Evolutionary conservation across 768 basidiomycete species (phyloP).

Genomic region (Lentinula aciculospora): DNA sequence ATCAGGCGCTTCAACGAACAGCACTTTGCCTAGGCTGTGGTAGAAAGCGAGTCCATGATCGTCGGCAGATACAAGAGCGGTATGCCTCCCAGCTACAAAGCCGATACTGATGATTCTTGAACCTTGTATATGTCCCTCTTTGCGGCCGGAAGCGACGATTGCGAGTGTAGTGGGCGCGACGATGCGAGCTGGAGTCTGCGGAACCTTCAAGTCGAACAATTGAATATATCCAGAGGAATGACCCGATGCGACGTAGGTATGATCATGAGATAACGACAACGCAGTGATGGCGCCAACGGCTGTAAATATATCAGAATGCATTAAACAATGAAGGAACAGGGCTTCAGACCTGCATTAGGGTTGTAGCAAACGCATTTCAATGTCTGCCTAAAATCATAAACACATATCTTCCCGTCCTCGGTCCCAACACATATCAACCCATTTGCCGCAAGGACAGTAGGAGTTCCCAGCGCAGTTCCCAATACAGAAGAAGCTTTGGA

Average conservation of each 20-base stretch:
- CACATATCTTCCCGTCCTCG: conserved; percentile 65
- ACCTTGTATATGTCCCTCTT: conserved; percentile 81
- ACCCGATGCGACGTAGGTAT: conserved; percentile 88
- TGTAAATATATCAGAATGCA: conserved; percentile 22
- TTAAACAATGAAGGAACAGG: background rate
- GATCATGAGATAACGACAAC: conserved; percentile 86
- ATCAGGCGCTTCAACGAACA: conserved; percentile 94
- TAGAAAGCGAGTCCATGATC: conserved; percentile 91
- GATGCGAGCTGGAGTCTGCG: conserved; percentile 60
- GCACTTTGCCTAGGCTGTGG: conserved; percentile 88
- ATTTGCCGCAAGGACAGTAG: conserved; percentile 79
- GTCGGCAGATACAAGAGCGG: conserved; percentile 87
- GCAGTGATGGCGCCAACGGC: conserved; percentile 81
- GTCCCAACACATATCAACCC: conserved; percentile 90
- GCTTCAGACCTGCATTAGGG: conserved; percentile 50
- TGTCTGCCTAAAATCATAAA: conserved; percentile 90
- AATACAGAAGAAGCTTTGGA: conserved; percentile 60
- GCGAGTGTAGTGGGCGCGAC: conserved; percentile 65
- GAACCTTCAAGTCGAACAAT: conserved; percentile 75
- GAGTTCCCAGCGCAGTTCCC: conserved; percentile 55
- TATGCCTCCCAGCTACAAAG: conserved; percentile 90
- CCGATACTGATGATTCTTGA: conserved; percentile 76
- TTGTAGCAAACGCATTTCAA: conserved; percentile 75
- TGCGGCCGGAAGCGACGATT: conserved; percentile 67
- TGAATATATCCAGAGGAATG: conserved; percentile 82